Conservation (phyloP, 2,329 filamentous ascomycete species). For the Berkeleyomyces rouxiae region DNA sequence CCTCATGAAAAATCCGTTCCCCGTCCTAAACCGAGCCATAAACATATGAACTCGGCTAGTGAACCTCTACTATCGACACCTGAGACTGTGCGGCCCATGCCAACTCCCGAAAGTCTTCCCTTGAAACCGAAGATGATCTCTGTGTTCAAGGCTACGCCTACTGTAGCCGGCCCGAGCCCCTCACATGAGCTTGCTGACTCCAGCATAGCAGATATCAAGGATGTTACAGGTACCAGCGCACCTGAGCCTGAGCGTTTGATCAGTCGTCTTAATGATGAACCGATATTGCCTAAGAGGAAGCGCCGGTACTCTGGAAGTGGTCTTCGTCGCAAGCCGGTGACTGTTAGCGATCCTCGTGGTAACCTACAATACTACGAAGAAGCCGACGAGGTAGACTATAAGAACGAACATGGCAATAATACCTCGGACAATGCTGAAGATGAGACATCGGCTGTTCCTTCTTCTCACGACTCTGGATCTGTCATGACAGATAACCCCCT, state of each 20-base stretch:
- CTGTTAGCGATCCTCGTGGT: conserved; percentile 54
- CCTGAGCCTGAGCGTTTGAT: conserved; percentile 39
- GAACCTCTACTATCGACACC: conserved; percentile 5
- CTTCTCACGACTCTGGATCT: neutral
- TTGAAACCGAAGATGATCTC: neutral
- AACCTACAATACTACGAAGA: conserved; percentile 82
- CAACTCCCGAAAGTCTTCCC: neutral
- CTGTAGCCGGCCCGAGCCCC: neutral
- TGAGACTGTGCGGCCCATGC: neutral
- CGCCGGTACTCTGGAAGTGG: conserved; percentile 80
- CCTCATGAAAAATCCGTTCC: conserved; percentile 53
- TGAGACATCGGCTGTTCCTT: conserved; percentile 14
- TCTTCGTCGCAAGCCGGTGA: conserved; percentile 54
- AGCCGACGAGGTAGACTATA: conserved; percentile 68
- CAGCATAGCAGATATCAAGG: conserved; percentile 25
- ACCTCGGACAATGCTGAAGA: conserved; percentile 6
- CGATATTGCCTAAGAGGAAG: conserved; percentile 28
- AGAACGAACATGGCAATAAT: conserved; percentile 43
- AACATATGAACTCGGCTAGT: conserved; percentile 6
- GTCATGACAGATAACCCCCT: neutral
- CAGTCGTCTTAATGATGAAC: conserved; percentile 7
- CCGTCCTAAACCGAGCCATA: conserved; percentile 23
- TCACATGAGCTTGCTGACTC: conserved; percentile 4
- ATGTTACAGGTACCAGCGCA: conserved; percentile 47
- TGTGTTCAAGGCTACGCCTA: neutral